These are phyloP conservation scores for Trametes cinnabarina DNA, from an alignment of 768 basidiomycete species.

Conservation along the genomic window DNA sequence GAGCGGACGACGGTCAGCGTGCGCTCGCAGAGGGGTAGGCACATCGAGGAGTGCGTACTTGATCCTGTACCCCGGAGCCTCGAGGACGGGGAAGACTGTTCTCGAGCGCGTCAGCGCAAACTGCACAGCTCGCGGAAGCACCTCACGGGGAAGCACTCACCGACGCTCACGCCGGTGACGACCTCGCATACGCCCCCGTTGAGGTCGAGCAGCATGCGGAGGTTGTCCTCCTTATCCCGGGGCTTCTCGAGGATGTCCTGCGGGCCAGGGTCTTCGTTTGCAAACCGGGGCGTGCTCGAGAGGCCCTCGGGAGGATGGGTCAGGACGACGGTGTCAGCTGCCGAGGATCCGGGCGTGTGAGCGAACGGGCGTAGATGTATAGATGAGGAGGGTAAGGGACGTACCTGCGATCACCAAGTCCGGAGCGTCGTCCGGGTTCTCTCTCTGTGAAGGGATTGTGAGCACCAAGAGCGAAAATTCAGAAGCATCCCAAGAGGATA, in stretches of 20 bases:
- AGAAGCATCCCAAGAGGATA: too few species aligned
- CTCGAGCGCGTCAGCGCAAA: too few species aligned
- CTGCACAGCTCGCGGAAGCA: too few species aligned
- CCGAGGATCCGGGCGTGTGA: background rate
- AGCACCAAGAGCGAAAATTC: too few species aligned
- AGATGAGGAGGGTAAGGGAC: background rate
- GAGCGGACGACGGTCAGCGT: background rate
- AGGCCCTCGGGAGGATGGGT: conserved; percentile 66
- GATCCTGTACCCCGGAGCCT: conserved; percentile 72
- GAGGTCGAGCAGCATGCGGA: conserved; percentile 83
- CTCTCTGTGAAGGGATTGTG: conserved; percentile 32
- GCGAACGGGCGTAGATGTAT: background rate
- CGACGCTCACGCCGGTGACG: conserved; percentile 85
- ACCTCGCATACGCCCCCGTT: conserved; percentile 89
- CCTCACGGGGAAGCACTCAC: too few species aligned
- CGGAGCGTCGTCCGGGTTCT: conserved; percentile 65
- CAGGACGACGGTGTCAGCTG: conserved; percentile 96
- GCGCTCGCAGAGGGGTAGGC: background rate
- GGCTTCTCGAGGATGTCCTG: conserved; percentile 94
- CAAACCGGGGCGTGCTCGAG: conserved; percentile 49
- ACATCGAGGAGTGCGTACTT: conserved; percentile 49
- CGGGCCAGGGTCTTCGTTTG: conserved; percentile 45
- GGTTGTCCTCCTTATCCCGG: conserved; percentile 68
- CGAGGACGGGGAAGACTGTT: conserved; percentile 75
- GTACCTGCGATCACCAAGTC: conserved; percentile 79